phyloP scores from a whole-genome alignment of 2,329 filamentous ascomycete species.

The Fusarium haematococcum region DNA sequence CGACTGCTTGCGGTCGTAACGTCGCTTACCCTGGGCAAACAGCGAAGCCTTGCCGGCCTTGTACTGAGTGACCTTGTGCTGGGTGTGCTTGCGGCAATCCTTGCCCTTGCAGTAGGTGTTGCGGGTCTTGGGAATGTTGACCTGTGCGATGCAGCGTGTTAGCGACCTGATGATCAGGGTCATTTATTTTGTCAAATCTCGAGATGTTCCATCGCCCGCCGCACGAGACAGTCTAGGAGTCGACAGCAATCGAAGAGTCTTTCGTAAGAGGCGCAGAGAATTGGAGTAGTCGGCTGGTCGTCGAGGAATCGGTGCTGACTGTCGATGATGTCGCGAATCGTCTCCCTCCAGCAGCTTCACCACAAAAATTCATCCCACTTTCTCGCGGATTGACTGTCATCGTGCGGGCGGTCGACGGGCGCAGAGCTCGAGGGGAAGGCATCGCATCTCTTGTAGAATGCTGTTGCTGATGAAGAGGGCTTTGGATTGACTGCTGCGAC shows the following conservation, averaged over 20 bases:
- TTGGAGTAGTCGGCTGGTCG: slow-evolving; percentile 6
- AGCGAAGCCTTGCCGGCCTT: slow-evolving; percentile 97
- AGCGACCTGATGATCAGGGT: slow-evolving; percentile 40
- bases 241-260: slow-evolving; percentile 4
- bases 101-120: slow-evolving; percentile 98
- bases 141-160: slow-evolving; percentile 64
- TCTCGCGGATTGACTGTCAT: slow-evolving; percentile 46
- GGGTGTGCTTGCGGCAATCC: slow-evolving; percentile 91
- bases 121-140: slow-evolving; percentile 98
- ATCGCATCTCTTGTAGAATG: slow-evolving; percentile 13
- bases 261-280: not conserved
- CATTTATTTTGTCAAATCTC: slow-evolving; percentile 29
- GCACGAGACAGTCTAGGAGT: slow-evolving; percentile 40
- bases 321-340: slow-evolving; percentile 35
- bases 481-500: slow-evolving; percentile 43
- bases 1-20: slow-evolving; percentile 99
- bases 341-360: slow-evolving; percentile 30
- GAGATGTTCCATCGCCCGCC: slow-evolving; percentile 15
- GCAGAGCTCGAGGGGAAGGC: slow-evolving; percentile 31
- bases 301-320: slow-evolving; percentile 29
- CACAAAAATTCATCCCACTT: slow-evolving; percentile 43
- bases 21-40: slow-evolving; percentile 98
- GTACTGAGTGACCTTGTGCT: slow-evolving; percentile 96
- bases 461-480: slow-evolving; percentile 19
- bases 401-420: slow-evolving; percentile 45